These are phyloP conservation scores for Starmerella bombicola DNA, from an alignment of 805 yeast species.

Conservation along the genomic window DNA sequence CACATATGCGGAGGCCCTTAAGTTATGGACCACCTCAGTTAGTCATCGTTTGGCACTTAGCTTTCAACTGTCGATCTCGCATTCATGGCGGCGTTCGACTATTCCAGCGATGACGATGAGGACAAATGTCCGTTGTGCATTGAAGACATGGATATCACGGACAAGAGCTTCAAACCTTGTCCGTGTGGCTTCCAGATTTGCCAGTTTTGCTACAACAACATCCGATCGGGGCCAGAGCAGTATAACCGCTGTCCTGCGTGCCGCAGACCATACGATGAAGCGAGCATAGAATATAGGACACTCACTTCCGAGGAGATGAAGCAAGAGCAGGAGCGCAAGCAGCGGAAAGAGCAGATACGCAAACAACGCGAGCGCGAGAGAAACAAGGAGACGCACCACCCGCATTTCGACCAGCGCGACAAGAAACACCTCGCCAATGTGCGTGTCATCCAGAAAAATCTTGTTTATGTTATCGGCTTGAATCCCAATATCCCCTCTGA, in stretches of 20 bases:
- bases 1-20: no score
- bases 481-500: constrained; percentile 80
- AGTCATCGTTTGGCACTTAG: no score
- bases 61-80: no score
- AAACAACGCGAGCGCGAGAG: constrained; percentile 86
- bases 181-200: constrained; percentile 99
- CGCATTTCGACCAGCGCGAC: constrained; percentile 32
- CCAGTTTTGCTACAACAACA: constrained; percentile 95
- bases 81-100: constrained; percentile 32
- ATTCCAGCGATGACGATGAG: constrained; percentile 68
- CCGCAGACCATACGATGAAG: constrained; percentile 87
- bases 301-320: constrained; percentile 80
- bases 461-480: constrained; percentile 90
- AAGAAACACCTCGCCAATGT: constrained; percentile 87
- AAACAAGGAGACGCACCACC: constrained; percentile 48
- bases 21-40: no score
- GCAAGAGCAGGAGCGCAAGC: constrained; percentile 64
- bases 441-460: constrained; percentile 95
- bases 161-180: constrained; percentile 95
- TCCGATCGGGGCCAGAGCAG: constrained; percentile 86
- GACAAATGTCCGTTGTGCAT: constrained; percentile 86
- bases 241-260: constrained; percentile 98
- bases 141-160: constrained; percentile 95
- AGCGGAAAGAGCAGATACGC: constrained; percentile 57
- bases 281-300: constrained; percentile 73